phyloP scores from a whole-genome alignment of 108 stramenopile genomes.

The Cyclotella atomus region DNA sequence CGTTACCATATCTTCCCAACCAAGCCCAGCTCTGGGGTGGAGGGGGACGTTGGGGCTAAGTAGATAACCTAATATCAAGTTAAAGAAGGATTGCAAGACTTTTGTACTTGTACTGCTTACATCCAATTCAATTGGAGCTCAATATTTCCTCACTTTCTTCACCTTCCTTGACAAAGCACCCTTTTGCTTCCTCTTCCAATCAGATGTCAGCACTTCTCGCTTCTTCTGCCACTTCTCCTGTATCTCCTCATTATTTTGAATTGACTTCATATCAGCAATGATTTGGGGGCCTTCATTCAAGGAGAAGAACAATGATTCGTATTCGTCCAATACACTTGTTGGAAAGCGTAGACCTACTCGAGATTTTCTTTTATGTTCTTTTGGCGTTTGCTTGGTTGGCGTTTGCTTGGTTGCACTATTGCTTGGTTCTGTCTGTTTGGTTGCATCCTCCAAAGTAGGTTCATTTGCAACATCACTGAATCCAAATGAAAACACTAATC shows the following conservation, averaged over 20 bases:
- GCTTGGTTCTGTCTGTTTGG: too few species aligned
- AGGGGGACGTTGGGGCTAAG: too few species aligned
- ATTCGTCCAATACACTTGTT: slow-evolving; percentile 49
- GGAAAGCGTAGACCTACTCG: slow-evolving; percentile 54
- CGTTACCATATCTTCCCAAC: too few species aligned
- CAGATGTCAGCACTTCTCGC: slow-evolving; percentile 66
- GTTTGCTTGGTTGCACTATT: neutral
- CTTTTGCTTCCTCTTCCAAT: slow-evolving; percentile 89
- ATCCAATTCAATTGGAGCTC: neutral
- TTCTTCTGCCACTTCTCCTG: slow-evolving; percentile 70
- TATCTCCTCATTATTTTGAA: slow-evolving; percentile 48
- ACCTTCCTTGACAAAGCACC: slow-evolving; percentile 64
- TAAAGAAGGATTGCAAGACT: too few species aligned
- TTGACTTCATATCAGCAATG: slow-evolving; percentile 55
- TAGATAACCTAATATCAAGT: too few species aligned
- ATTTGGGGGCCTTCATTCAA: slow-evolving; percentile 68
- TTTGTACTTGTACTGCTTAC: too few species aligned
- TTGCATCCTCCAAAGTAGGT: neutral
- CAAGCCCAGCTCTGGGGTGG: too few species aligned
- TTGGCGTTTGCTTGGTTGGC: neutral
- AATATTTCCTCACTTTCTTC: slow-evolving; percentile 47
- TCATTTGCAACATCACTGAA: neutral
- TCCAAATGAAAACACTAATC: neutral
- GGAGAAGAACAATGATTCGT: slow-evolving; percentile 59
- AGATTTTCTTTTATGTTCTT: slow-evolving; percentile 15